These are phyloP conservation scores for Boechera divaricarpa DNA, from an alignment of 345 rosid species.

Conservation along the genomic window DNA sequence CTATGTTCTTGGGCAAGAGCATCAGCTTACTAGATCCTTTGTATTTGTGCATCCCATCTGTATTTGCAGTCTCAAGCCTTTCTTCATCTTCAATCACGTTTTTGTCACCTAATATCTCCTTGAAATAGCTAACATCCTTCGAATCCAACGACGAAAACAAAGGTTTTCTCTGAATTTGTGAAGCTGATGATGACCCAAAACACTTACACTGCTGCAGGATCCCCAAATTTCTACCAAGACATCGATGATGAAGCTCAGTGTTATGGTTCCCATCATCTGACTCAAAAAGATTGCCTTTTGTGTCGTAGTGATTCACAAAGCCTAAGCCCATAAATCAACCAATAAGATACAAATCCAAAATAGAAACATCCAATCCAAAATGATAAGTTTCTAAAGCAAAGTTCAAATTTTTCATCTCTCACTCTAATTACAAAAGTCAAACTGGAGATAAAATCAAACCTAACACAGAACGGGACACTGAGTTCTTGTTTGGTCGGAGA, in stretches of 20 bases:
- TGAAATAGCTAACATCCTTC: slow-evolving; percentile 71
- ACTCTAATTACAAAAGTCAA: not conserved
- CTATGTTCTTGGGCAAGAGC: slow-evolving; percentile 73
- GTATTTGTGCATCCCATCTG: slow-evolving; percentile 95
- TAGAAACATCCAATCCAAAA: not conserved
- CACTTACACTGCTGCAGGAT: slow-evolving; percentile 48
- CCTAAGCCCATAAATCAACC: slow-evolving; percentile 39
- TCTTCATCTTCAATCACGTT: slow-evolving; percentile 82
- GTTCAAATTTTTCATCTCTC: not conserved
- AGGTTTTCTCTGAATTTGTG: slow-evolving; percentile 61
- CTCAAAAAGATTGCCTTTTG: slow-evolving; percentile 30
- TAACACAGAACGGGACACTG: slow-evolving; percentile 33
- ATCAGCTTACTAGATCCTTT: slow-evolving; percentile 83
- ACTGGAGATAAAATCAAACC: slow-evolving; percentile 43
- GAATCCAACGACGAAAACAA: slow-evolving; percentile 67
- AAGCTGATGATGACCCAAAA: slow-evolving; percentile 55
- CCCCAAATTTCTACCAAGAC: slow-evolving; percentile 28
- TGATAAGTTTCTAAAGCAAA: not conserved
- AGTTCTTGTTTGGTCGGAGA: slow-evolving; percentile 39
- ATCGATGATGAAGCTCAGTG: slow-evolving; percentile 24
- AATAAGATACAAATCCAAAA: slow-evolving; percentile 6
- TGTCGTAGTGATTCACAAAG: slow-evolving; percentile 26
- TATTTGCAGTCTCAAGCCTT: too few species aligned
- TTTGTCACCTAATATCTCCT: slow-evolving; percentile 68
- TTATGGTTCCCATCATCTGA: slow-evolving; percentile 5